Evolutionary conservation across 2,329 filamentous ascomycete species (phyloP).

Genomic region (Pestalotiopsis sp.): DNA sequence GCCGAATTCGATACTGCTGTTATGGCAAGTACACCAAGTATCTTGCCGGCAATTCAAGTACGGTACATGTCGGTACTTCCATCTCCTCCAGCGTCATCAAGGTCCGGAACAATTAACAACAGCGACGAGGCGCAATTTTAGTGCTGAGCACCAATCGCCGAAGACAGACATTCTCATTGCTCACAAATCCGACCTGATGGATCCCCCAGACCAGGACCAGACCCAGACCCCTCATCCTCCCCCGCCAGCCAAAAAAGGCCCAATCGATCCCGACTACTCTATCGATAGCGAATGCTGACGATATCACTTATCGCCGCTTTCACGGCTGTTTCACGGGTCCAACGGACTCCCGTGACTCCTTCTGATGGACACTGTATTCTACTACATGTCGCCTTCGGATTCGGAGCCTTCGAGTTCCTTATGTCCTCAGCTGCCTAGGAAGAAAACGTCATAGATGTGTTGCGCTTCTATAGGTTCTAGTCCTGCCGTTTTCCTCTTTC

Average conservation of each 20-base stretch:
- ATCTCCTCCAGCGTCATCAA: neutral
- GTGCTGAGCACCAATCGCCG: constrained; percentile 13
- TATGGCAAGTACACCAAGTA: neutral
- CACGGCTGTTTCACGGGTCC: neutral
- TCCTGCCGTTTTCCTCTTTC: neutral
- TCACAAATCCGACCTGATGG: constrained; percentile 22
- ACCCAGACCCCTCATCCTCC: neutral
- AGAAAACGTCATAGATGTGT: neutral
- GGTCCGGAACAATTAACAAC: neutral
- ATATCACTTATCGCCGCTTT: constrained; percentile 7
- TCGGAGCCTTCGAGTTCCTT: neutral
- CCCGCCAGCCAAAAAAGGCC: neutral
- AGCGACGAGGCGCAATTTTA: constrained; percentile 6
- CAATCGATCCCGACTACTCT: constrained; percentile 2
- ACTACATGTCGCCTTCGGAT: neutral
- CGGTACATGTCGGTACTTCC: constrained; percentile 5
- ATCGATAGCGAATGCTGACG: constrained; percentile 15
- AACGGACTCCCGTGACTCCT: neutral
- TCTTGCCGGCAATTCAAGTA: neutral
- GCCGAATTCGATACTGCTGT: neutral
- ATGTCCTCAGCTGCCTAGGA: neutral
- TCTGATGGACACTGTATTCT: neutral
- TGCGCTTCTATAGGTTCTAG: neutral
- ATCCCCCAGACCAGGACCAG: constrained; percentile 18
- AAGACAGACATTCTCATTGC: constrained; percentile 7